Base-by-base conservation (phyloP, 306 rosid species). In the Luffa aegyptiaca region DNA sequence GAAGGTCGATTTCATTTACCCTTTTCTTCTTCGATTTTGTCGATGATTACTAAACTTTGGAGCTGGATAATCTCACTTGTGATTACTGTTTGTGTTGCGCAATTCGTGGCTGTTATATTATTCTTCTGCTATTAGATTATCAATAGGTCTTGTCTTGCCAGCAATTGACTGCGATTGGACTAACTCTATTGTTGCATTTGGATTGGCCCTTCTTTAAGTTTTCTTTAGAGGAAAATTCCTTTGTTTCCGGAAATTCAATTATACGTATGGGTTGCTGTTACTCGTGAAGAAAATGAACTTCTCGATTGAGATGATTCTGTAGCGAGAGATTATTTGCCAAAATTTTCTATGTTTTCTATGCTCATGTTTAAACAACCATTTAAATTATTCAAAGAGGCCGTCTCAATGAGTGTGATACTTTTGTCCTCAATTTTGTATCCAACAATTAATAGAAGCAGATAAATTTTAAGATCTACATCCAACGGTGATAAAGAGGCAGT, bases 1-100 rank as follows among this genome's bases (percentile, higher is more conserved):
- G 98, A 72, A 95, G 98, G 98, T 95, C 87, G 41, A 53, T 33
- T 10, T n/a, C 39, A 33, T 31, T 75, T 74, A 18, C 75, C 41
- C n/a, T 12, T 31, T 16, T 31, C 10, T 11, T 1, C 26, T 17
- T 2, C 10, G 5, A 6, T 61, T 48, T 49, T 44, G 0, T 8
- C 7, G 52, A 72, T 37, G 26, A 5, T 39, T 37, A 10, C 42
- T 49, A 3, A 13, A 26, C 3, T 46, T 72, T 48, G 59, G 13
- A 21, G 46, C 12, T 36, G 0, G 77, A 73, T 31, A 14, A 3
- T 12, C 13, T 26, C 18, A 14, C 33, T 5, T 31, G n/a, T 71
- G 13, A 18, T 74, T 74, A 63, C 36, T 74, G 14, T 41, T 42
- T 18, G 26, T 41, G 14, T 69, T 69, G 35, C 2, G 35, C 17